Evolutionary conservation across 2,329 filamentous ascomycete genomes (phyloP).

Genomic region (Aspergillus sp.): DNA sequence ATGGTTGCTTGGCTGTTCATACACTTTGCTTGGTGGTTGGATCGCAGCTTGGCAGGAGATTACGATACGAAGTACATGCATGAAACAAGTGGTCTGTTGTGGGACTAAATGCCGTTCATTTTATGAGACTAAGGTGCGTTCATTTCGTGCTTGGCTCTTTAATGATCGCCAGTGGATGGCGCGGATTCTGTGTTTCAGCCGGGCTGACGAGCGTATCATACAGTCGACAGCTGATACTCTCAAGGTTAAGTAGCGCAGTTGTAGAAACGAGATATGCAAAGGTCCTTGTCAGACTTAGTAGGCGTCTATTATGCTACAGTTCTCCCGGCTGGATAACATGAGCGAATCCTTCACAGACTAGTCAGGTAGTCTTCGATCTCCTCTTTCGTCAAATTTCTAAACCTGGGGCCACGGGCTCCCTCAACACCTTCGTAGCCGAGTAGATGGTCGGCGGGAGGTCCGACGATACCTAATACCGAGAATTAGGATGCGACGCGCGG

Average conservation of each 20-base stretch:
- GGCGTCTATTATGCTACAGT: slow-evolving; percentile 29
- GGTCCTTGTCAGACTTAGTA: slow-evolving; percentile 23
- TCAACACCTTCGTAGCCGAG: slow-evolving; percentile 69
- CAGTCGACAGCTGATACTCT: not conserved
- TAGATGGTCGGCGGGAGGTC: slow-evolving; percentile 87
- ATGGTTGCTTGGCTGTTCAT: not conserved
- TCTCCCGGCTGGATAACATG: slow-evolving; percentile 16
- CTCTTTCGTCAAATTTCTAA: slow-evolving; percentile 78
- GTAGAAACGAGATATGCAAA: slow-evolving; percentile 1
- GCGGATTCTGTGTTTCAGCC: not conserved
- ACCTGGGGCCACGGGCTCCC: slow-evolving; percentile 43
- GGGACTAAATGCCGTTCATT: not conserved
- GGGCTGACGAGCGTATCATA: not conserved
- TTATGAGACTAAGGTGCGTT: not conserved
- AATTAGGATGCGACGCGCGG: not conserved
- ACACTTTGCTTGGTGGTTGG: not conserved
- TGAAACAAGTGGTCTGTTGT: not conserved
- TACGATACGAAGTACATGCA: not conserved
- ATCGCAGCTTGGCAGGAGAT: not conserved
- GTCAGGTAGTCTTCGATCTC: slow-evolving; percentile 99
- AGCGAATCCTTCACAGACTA: slow-evolving; percentile 69
- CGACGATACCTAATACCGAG: slow-evolving; percentile 74
- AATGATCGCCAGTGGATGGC: not conserved
- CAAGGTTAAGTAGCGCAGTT: not conserved
- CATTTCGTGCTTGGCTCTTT: not conserved